A percentile compares a stretch with the other conserved stretches of the same genome.
These are phyloP conservation scores for Nakazawaea wickerhamii DNA, from an alignment of 805 yeast species.

Conservation along the genomic window DNA sequence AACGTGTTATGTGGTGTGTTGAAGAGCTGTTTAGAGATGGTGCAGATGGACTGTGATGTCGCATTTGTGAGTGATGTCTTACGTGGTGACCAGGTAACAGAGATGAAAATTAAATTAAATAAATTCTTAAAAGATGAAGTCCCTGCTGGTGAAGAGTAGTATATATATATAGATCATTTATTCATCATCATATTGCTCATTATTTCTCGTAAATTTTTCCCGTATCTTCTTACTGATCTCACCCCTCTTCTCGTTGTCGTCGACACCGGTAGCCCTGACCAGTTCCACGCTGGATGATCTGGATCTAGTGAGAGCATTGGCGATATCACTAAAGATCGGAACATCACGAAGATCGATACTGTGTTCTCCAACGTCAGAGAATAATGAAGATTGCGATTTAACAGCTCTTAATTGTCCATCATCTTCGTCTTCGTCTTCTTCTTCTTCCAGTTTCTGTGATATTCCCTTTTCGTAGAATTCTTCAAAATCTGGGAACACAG, in stretches of 20 bases:
- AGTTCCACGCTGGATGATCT: slow-evolving; percentile 4
- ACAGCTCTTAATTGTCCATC: slow-evolving; percentile 13
- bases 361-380: slow-evolving; percentile 5
- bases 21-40: slow-evolving; percentile 92
- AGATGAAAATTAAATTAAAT: slow-evolving; percentile 64
- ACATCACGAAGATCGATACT: slow-evolving; percentile 23
- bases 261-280: background rate
- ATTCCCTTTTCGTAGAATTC: slow-evolving; percentile 9
- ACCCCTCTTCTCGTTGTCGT: background rate
- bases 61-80: slow-evolving; percentile 73
- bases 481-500: slow-evolving; percentile 78
- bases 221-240: slow-evolving; percentile 3
- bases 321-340: slow-evolving; percentile 27
- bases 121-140: slow-evolving; percentile 85
- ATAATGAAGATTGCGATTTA: slow-evolving; percentile 6
- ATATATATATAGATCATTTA: background rate
- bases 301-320: background rate
- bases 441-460: slow-evolving; percentile 16
- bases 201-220: slow-evolving; percentile 2
- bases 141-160: slow-evolving; percentile 87
- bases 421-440: slow-evolving; percentile 18
- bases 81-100: slow-evolving; percentile 80
- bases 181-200: background rate
- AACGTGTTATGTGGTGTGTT: slow-evolving; percentile 86
- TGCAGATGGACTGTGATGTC: slow-evolving; percentile 86